These are phyloP conservation scores for Athelia sp. DNA, from an alignment of 1,284 basidiomycete genomes.

Conservation along the genomic window DNA sequence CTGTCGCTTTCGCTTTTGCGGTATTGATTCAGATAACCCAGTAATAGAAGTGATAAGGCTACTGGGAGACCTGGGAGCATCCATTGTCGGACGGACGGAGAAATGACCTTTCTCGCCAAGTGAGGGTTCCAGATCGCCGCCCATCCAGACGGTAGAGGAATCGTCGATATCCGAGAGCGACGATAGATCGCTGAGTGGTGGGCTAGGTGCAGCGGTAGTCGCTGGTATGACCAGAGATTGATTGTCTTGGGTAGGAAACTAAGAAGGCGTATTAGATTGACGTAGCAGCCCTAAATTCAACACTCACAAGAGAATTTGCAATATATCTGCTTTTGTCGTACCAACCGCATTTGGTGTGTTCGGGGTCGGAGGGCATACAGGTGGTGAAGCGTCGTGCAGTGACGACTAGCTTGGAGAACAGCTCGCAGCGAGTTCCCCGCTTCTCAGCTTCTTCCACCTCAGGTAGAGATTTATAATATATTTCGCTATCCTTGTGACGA, in stretches of 20 bases:
- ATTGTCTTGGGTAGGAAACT: neutral
- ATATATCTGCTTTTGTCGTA: constrained; percentile 35
- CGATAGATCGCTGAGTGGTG: neutral
- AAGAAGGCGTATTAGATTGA: neutral
- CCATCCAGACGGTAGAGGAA: neutral
- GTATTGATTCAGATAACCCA: too few species aligned
- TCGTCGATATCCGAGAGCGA: neutral
- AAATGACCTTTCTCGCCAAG: too few species aligned
- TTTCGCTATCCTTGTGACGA: constrained; percentile 28
- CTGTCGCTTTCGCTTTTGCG: too few species aligned
- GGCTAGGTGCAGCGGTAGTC: neutral
- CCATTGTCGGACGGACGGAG: too few species aligned
- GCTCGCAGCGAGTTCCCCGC: constrained; percentile 28
- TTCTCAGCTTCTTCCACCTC: constrained; percentile 26
- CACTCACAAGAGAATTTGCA: constrained; percentile 16
- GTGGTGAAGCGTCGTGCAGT: constrained; percentile 35
- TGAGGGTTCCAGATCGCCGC: too few species aligned
- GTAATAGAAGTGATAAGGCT: too few species aligned
- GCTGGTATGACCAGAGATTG: neutral
- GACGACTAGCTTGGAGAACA: constrained; percentile 27
- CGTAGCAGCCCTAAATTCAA: too few species aligned
- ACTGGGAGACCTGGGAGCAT: too few species aligned
- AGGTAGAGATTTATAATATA: constrained; percentile 19
- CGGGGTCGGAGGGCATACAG: constrained; percentile 36
- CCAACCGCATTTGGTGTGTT: constrained; percentile 39